These are phyloP conservation scores for Colletotrichum australisinense DNA, from an alignment of 2,329 filamentous ascomycete species.

Conservation along the genomic window DNA sequence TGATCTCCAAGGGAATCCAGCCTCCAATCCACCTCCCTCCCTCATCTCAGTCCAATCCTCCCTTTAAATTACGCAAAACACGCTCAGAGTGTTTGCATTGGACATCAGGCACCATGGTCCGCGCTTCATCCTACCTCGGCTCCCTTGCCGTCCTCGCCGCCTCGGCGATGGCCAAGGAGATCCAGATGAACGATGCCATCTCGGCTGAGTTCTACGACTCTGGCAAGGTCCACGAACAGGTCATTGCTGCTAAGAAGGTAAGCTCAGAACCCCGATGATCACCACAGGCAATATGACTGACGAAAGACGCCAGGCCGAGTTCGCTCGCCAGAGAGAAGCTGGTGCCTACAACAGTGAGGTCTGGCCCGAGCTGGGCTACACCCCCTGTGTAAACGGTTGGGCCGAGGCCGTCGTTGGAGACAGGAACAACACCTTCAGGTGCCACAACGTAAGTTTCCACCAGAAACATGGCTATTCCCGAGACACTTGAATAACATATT, in stretches of 20 bases:
- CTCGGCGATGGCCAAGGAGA: conserved; percentile 36
- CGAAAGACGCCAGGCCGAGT: conserved; percentile 5
- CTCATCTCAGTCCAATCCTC: conserved; percentile 8
- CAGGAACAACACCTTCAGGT: conserved; percentile 58
- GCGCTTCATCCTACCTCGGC: conserved; percentile 32
- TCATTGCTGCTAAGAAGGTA: conserved; percentile 36
- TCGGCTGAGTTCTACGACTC: conserved; percentile 36
- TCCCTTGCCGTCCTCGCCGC: conserved; percentile 36
- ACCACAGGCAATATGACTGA: not conserved
- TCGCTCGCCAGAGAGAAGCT: conserved; percentile 31
- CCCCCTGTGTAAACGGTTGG: conserved; percentile 54
- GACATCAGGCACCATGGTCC: conserved; percentile 30
- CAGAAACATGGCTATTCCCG: not conserved
- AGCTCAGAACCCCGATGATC: not conserved
- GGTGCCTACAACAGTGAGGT: conserved; percentile 44
- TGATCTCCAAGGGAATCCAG: conserved; percentile 9
- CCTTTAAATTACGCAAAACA: not conserved
- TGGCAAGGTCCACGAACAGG: conserved; percentile 32
- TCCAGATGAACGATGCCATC: conserved; percentile 30
- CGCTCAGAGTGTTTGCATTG: conserved; percentile 9
- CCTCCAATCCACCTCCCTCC: not conserved
- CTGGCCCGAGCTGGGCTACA: conserved; percentile 52
- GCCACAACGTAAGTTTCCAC: conserved; percentile 52
- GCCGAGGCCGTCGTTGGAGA: conserved; percentile 58
- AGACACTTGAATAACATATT: not conserved